These are phyloP conservation scores for Allomyces macrogynus DNA, from an alignment of 192 early-diverging fungal species.

Conservation along the genomic window DNA sequence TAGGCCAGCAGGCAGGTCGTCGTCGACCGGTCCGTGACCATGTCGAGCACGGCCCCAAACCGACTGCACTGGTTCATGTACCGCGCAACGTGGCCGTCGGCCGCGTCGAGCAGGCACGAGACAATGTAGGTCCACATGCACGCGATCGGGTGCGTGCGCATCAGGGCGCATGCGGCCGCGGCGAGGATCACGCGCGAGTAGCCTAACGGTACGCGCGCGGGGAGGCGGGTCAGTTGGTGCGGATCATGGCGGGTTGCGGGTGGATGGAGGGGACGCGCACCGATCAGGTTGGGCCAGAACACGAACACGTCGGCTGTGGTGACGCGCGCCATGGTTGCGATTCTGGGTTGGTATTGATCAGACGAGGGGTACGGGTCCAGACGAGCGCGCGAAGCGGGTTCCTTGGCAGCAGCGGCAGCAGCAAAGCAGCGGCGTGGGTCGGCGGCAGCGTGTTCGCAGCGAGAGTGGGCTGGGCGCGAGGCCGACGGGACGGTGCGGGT, in stretches of 20 bases:
- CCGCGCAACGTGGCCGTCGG: slow-evolving; percentile 87
- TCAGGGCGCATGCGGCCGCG: slow-evolving; percentile 46
- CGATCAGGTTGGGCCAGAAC: slow-evolving; percentile 62
- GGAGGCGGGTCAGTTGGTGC: neutral
- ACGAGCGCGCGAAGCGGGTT: too few relatives aligned
- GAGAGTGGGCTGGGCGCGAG: too few relatives aligned
- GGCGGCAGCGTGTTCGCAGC: too few relatives aligned
- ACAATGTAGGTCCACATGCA: slow-evolving; percentile 63
- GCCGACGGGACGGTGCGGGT: too few relatives aligned
- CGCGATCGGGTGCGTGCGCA: slow-evolving; percentile 46
- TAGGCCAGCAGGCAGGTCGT: slow-evolving; percentile 81
- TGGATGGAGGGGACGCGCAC: slow-evolving; percentile 13
- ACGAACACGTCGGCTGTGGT: slow-evolving; percentile 28
- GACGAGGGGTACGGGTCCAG: too few relatives aligned
- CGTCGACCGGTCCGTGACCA: slow-evolving; percentile 95
- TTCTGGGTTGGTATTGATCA: too few relatives aligned
- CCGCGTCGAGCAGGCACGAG: slow-evolving; percentile 82
- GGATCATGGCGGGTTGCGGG: neutral
- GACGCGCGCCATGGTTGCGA: too few relatives aligned
- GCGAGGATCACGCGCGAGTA: slow-evolving; percentile 71
- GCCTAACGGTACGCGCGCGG: slow-evolving; percentile 22
- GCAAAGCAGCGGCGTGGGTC: too few relatives aligned
- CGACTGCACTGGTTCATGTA: slow-evolving; percentile 76
- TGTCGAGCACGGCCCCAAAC: slow-evolving; percentile 94
- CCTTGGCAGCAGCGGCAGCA: too few relatives aligned